Base-by-base conservation (phyloP, 495 filamentous ascomycete genomes). In the Aspergillus leporis region DNA sequence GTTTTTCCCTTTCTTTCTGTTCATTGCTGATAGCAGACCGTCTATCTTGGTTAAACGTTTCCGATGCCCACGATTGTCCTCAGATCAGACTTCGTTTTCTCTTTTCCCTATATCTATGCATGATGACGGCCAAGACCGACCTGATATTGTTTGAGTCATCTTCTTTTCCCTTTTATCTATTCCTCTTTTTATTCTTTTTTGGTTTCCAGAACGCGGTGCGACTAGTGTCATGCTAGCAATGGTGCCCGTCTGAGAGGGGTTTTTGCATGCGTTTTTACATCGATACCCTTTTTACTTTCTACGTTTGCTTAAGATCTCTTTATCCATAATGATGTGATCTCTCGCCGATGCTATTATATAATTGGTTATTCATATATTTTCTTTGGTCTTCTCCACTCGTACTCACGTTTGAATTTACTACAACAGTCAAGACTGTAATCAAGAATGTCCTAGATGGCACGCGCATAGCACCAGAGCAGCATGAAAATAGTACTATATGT, bases 281-380 rank as follows among this genome's bases (percentile, higher is more conserved):
- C 69, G 71, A 72, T 74, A 74, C 70, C 69, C 71, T 72, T 66
- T 75, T 61, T 61, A 31, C 45, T 62, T 59, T 60, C 4, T 16
- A 30, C 6, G 21, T 45, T 41, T 60, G 32, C 57, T 23, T 51
- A 45, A 59, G 57, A 45, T 49, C 49, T 60, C 22, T 36, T 43
- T 49, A 62, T 18, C 10, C 48, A 18, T 13, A 32, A 50, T 46
- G 38, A 49, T 48, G 25, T 34, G 36, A 12, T n/a, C 25, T 6
- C 3, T 28, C 25, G 25, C 25, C 25, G 25, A 28, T 40, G 22
- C 47, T 59, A 23, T 47, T 53, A 51, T 51, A 53, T 49, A 43
- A 48, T 32, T 25, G 30, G 32, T 36, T 36, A 36, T 9, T 36
- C 13, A 36, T 36, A 36, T 14, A 14, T 36, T 10, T 10, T 10